Evolutionary conservation across 2,329 filamentous ascomycete genomes (phyloP).

Genomic region (Colletotrichum lini): DNA sequence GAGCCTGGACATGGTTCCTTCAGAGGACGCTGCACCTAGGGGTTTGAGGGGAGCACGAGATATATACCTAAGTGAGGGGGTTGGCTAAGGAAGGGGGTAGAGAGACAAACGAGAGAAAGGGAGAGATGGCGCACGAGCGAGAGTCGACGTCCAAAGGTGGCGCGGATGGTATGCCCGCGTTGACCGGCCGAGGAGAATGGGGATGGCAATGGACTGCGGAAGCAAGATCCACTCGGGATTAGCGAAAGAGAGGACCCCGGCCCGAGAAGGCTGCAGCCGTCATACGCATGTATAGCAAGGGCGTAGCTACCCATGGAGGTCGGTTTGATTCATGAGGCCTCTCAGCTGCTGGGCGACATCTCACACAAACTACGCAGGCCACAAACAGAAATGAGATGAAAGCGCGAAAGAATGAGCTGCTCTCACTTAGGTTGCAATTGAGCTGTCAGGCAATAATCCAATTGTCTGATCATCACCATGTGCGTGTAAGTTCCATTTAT

Average conservation of each 20-base stretch:
- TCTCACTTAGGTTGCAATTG: too few relatives aligned
- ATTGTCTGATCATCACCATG: constrained; percentile 22
- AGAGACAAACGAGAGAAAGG: background rate
- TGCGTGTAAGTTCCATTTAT: background rate
- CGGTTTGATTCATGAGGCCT: background rate
- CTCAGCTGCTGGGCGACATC: background rate
- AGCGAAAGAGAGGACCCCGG: constrained; percentile 8
- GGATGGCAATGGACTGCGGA: constrained; percentile 4
- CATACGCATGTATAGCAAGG: background rate
- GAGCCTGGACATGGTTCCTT: constrained; percentile 32
- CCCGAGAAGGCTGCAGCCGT: background rate
- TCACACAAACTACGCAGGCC: background rate
- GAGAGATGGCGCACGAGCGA: too few relatives aligned
- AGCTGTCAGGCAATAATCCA: background rate
- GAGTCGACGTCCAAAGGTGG: background rate
- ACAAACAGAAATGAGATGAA: too few relatives aligned
- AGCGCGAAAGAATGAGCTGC: background rate
- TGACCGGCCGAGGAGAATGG: background rate
- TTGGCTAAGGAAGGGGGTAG: background rate
- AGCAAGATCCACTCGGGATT: constrained; percentile 9
- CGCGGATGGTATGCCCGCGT: background rate
- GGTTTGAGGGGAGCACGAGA: constrained; percentile 4
- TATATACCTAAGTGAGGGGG: constrained; percentile 9
- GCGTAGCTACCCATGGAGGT: background rate
- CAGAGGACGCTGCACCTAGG: background rate